Conservation (phyloP, 805 yeast genomes). For the Teunomyces kruisii region DNA sequence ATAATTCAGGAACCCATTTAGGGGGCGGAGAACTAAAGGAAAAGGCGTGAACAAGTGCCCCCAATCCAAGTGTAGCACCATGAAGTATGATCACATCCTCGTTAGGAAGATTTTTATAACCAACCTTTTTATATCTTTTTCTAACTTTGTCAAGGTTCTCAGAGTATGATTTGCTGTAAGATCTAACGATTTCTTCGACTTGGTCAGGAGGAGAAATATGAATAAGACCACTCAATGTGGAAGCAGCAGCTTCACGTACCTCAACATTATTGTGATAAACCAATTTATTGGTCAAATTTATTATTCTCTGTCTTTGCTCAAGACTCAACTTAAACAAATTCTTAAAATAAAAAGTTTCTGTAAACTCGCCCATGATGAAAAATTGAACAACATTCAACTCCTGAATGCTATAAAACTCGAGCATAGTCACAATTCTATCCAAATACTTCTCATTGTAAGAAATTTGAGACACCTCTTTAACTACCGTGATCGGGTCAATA, state of each 20-base stretch:
- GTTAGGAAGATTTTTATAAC: conserved; percentile 33
- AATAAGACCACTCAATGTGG: conserved; percentile 75
- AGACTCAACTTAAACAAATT: conserved; percentile 56
- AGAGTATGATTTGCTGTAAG: conserved; percentile 33
- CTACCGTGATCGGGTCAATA: conserved; percentile 52
- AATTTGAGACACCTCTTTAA: conserved; percentile 44
- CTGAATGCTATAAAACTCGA: conserved; percentile 35
- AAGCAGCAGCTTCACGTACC: conserved; percentile 71
- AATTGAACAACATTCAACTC: conserved; percentile 49
- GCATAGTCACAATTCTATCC: conserved; percentile 32
- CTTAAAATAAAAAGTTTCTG: conserved; percentile 69
- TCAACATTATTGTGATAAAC: conserved; percentile 66
- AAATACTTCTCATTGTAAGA: conserved; percentile 24
- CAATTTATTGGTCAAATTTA: conserved; percentile 51
- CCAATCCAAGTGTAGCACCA: conserved; percentile 85
- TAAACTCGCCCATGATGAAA: conserved; percentile 62
- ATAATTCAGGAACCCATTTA: conserved; percentile 74
- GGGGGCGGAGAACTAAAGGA: conserved; percentile 94
- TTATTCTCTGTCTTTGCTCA: conserved; percentile 48
- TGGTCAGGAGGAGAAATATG: conserved; percentile 57
- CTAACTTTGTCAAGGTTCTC: conserved; percentile 42
- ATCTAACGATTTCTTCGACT: conserved; percentile 41
- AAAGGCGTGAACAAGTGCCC: conserved; percentile 85
- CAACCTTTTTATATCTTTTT: conserved; percentile 37
- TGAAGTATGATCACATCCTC: conserved; percentile 57